Conservation (phyloP, 495 filamentous ascomycete species). For the Wilcoxina mikolae region DNA sequence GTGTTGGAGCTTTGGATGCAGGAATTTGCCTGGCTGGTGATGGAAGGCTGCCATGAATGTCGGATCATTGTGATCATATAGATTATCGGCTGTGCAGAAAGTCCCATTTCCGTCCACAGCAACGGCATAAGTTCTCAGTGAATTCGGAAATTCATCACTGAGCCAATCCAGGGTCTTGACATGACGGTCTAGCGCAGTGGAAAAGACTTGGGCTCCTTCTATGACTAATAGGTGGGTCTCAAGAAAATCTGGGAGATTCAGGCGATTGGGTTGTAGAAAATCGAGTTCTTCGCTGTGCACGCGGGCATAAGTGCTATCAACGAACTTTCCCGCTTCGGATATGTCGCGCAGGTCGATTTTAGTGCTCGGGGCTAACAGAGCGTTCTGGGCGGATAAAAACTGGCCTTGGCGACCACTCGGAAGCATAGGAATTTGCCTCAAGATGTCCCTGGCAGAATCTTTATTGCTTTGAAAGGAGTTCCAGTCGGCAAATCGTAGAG, state of each 20-base stretch:
- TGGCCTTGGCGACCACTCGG: neutral
- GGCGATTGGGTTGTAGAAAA: constrained; percentile 5
- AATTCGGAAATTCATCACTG: neutral
- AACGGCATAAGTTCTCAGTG: neutral
- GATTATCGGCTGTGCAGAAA: constrained; percentile 6
- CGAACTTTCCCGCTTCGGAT: neutral
- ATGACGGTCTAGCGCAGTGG: constrained; percentile 11
- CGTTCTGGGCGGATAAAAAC: neutral
- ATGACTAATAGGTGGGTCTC: constrained; percentile 3
- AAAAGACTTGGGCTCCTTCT: neutral
- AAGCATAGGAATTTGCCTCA: neutral
- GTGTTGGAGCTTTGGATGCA: constrained; percentile 10
- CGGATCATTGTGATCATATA: constrained; percentile 11
- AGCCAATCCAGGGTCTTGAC: constrained; percentile 3
- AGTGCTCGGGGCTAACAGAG: neutral
- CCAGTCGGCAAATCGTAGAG: neutral
- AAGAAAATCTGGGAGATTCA: constrained; percentile 10
- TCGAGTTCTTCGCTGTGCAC: constrained; percentile 3
- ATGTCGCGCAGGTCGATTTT: neutral
- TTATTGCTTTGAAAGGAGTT: neutral
- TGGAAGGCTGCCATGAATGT: constrained; percentile 23
- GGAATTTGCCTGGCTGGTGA: constrained; percentile 9
- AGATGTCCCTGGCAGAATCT: neutral
- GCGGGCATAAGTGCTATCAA: neutral
- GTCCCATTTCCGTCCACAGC: constrained; percentile 13